Conservation (phyloP, 73 alveolate species). For the Strombidium stylifer region DNA sequence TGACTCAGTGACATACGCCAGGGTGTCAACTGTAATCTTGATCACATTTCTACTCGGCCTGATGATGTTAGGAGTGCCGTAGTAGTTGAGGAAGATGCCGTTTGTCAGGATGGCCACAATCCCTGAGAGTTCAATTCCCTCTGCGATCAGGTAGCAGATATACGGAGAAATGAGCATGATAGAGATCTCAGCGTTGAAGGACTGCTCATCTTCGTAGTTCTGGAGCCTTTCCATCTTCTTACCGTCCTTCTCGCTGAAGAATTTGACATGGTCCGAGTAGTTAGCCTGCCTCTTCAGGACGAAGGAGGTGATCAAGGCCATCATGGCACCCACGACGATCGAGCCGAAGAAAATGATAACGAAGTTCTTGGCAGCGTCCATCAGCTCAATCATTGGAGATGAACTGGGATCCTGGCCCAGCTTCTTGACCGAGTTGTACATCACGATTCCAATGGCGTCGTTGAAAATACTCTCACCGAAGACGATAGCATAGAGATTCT, state of each 20-base stretch:
- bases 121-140: slow-evolving; percentile 79
- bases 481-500: slow-evolving; percentile 55
- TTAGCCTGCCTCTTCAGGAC: slow-evolving; percentile 41
- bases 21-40: slow-evolving; percentile 66
- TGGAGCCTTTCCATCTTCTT: not conserved
- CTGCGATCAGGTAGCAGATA: slow-evolving; percentile 81
- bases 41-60: slow-evolving; percentile 54
- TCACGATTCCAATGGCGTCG: slow-evolving; percentile 81
- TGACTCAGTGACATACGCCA: slow-evolving; percentile 74
- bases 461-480: slow-evolving; percentile 90
- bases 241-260: not conserved
- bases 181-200: slow-evolving; percentile 61
- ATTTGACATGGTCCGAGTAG: no score
- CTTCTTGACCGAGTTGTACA: slow-evolving; percentile 51
- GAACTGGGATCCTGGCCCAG: slow-evolving; percentile 9
- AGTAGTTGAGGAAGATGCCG: slow-evolving; percentile 84
- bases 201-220: not conserved
- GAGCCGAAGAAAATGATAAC: slow-evolving; percentile 54
- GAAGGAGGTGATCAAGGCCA: slow-evolving; percentile 53
- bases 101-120: slow-evolving; percentile 84
- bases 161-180: slow-evolving; percentile 85
- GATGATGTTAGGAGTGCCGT: slow-evolving; percentile 82
- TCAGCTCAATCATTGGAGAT: not conserved
- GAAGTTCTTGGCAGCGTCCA: not conserved
- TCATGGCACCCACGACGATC: slow-evolving; percentile 47